Base-by-base conservation (phyloP, 352 stramenopile genomes). In the Blastocystis hominis region DNA sequence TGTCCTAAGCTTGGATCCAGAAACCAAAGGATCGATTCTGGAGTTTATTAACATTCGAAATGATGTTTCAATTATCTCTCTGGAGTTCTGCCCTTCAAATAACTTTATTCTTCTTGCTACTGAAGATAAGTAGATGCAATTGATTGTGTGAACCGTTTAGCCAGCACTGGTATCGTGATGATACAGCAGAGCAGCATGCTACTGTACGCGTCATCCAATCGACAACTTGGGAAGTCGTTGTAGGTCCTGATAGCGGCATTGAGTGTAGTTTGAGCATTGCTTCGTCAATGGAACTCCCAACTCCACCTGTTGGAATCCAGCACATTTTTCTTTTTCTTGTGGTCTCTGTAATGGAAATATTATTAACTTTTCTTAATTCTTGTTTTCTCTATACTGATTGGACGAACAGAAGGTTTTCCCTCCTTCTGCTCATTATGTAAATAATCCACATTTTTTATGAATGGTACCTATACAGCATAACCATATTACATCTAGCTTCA, bases 21-120 rank as follows among this genome's bases (percentile, higher is more conserved):
- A 78, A 55, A 78, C 40, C n/a, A 78, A 78, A n/a, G 68, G 68
- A 9, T n/a, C 42, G 2, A 61, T 78, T 38, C 53, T 78, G 42
- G 68, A 78, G 68, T 78, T 78, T 38, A 78, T 78, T 55, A 78
- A 78, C 53, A 78, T 78, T 50, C 68, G 68, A n/a, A n/a, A 78
- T 24, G 68, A 78, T 62, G 42, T 78, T 53, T 59, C 68, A 3
- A 46, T 78, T 15, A 50, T 78, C 47, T 38, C 17, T 15, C 42
- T 61, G 13, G 20, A 62, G 15, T 78, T 78, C n/a, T 61, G 20
- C 53, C 34, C 46, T 38, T 78, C 68, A 0, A 78, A 78, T 46
- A 53, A 78, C 53, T 78, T 61, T 46, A 78, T 78, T 38, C 44
- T 78, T n/a, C 53, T 78, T 5, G 34, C 17, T 30, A 78, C 68